phyloP scores from a whole-genome alignment of 1,284 basidiomycete genomes.

The Cryptococcus jaspeensis region DNA sequence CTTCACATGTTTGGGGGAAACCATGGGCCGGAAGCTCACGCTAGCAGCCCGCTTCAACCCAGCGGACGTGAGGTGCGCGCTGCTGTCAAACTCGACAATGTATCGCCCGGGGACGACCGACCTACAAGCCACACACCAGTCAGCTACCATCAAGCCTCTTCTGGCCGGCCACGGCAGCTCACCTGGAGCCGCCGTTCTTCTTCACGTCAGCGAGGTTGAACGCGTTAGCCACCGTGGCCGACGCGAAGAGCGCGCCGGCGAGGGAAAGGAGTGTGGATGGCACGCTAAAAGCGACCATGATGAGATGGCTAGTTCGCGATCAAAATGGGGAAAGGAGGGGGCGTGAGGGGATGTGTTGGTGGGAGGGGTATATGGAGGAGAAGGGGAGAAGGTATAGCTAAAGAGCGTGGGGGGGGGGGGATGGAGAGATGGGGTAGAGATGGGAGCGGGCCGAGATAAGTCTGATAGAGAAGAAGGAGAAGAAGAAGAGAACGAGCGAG shows the following conservation, averaged over 20 bases:
- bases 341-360: not conserved
- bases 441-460: no score
- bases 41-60: constrained; percentile 19
- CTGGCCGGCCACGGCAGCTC: not conserved
- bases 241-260: constrained; percentile 1
- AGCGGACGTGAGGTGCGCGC: constrained; percentile 25
- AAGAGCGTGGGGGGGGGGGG: not conserved
- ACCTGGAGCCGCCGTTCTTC: constrained; percentile 9
- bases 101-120: constrained; percentile 36
- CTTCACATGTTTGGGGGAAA: not conserved
- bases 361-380: not conserved
- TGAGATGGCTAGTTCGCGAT: no score
- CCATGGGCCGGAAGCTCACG: not conserved
- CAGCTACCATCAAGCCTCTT: not conserved
- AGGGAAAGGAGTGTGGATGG: constrained; percentile 8
- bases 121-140: not conserved
- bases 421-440: not conserved
- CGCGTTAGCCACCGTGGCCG: not conserved
- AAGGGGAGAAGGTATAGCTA: not conserved
- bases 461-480: not conserved
- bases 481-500: not conserved
- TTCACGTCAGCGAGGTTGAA: constrained; percentile 12
- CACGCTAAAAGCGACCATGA: constrained; percentile 1
- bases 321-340: not conserved
- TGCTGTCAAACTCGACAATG: constrained; percentile 44